Evolutionary conservation across 352 stramenopile genomes (phyloP).

Genomic region (Phytopythium delawarense): DNA sequence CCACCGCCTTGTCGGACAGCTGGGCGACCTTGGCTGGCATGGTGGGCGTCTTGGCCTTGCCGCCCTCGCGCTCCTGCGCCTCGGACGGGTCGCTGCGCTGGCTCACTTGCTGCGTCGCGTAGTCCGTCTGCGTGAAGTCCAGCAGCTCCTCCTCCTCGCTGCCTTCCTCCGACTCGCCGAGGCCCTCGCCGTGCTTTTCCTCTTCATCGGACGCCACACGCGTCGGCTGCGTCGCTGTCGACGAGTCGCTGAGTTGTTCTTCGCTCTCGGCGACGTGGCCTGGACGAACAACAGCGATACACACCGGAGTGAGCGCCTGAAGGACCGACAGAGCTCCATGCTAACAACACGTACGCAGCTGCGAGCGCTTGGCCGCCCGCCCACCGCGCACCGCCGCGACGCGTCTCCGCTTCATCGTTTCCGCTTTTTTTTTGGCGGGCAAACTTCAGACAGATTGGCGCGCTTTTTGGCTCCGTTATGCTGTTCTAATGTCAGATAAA

Average conservation of each 20-base stretch:
- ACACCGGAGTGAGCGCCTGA: background rate
- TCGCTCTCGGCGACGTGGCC: conserved; percentile 24
- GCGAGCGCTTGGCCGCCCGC: conserved; percentile 28
- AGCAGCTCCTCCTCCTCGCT: conserved; percentile 56
- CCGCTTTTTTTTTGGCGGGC: conserved; percentile 2
- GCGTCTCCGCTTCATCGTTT: conserved; percentile 35
- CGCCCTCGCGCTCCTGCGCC: conserved; percentile 26
- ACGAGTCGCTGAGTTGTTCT: conserved; percentile 16
- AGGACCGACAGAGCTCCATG: background rate
- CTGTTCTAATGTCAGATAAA: background rate
- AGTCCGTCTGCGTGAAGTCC: conserved; percentile 81
- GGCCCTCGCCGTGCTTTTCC: conserved; percentile 9
- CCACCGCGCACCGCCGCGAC: conserved; percentile 12
- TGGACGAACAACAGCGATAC: background rate
- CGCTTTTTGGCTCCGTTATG: conserved; percentile 9
- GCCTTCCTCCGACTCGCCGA: conserved; percentile 12
- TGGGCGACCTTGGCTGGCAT: conserved; percentile 42
- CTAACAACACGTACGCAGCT: conserved; percentile 20
- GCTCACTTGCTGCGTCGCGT: conserved; percentile 46
- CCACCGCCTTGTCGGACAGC: conserved; percentile 56
- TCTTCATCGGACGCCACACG: conserved; percentile 17
- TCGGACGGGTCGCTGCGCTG: conserved; percentile 24
- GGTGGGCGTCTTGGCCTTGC: conserved; percentile 27
- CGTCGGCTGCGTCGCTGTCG: conserved; percentile 15
- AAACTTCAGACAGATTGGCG: conserved; percentile 4